Conservation (phyloP, 208 protist species). For the Trichomonas vaginalis region DNA sequence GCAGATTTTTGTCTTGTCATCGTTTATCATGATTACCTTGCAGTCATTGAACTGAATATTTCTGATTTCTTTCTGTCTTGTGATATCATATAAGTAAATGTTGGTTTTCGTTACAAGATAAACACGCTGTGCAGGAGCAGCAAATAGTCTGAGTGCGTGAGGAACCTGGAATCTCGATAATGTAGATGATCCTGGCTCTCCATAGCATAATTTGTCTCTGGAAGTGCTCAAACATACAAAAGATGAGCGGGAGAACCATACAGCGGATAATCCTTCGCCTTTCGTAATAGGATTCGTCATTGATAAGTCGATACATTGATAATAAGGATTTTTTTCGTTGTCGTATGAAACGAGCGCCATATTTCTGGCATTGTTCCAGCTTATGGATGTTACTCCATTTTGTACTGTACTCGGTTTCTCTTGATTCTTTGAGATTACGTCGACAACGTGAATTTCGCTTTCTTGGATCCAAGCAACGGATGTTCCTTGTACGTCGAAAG, state of each 20-base stretch:
- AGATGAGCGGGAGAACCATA: neutral
- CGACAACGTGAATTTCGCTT: neutral
- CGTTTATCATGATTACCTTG: neutral
- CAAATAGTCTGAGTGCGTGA: neutral
- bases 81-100: neutral
- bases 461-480: neutral
- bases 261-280: neutral
- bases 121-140: neutral
- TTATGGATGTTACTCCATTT: neutral
- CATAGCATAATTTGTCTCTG: neutral
- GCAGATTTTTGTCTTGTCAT: neutral
- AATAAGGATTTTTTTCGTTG: neutral
- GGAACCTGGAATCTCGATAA: neutral
- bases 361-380: neutral
- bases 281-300: slow-evolving; percentile 33
- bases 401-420: neutral
- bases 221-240: neutral
- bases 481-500: slow-evolving; percentile 36
- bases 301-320: neutral
- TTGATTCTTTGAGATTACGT: neutral
- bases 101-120: neutral
- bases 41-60: neutral
- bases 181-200: neutral
- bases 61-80: neutral
- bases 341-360: neutral